Evolutionary conservation across 1,284 basidiomycete genomes (phyloP), one percentile per base, ranked within the genome.

Genomic region (Cystobasidium sp.): DNA sequence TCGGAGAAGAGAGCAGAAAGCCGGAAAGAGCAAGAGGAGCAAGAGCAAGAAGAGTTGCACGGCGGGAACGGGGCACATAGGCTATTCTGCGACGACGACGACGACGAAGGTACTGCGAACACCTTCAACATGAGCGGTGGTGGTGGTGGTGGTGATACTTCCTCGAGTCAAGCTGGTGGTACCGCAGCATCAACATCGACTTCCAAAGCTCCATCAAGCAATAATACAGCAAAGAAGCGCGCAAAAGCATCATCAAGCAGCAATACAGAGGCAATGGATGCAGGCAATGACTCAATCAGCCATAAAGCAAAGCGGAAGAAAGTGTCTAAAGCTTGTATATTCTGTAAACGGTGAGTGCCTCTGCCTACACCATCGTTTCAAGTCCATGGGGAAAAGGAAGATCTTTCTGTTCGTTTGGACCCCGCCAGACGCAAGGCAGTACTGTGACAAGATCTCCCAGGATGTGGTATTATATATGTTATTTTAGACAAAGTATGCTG

Each of bases 291-390:
- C 14, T n/a, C 39, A 12, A 24, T 58, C 24, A 55, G 39, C 37
- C 55, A 18, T 4, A 55, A 58, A 37, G 49, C 58, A 6, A 74
- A 74, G 39, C 24, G 72, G 55, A 64, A 64, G 53, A 74, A 74
- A 39, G 72, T 74, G 22, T 44, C 65, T 1, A 74, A 68, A 58
- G 72, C 72, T 20, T 74, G 72, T 58, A 61, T 74, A n/a, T 74
- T 74, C 56, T 74, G 72, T 44, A 74, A 74, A 47, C 65, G 72
- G 72, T 68, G 18, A 41, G 72, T 64, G 16, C 12, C 20, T 31
- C 10, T 37, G 59, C 20, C 53, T 7, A 12, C 66, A 22, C 58
- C 6, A 14, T 66, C 53, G 47, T 41, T 65, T 14, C 55, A 37
- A 12, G 55, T 18, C 14, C 24, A 22, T 53, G 53, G 31, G 5